Evolutionary conservation across 2,329 filamentous ascomycete species (phyloP).

Genomic region (Fusarium chaquense): DNA sequence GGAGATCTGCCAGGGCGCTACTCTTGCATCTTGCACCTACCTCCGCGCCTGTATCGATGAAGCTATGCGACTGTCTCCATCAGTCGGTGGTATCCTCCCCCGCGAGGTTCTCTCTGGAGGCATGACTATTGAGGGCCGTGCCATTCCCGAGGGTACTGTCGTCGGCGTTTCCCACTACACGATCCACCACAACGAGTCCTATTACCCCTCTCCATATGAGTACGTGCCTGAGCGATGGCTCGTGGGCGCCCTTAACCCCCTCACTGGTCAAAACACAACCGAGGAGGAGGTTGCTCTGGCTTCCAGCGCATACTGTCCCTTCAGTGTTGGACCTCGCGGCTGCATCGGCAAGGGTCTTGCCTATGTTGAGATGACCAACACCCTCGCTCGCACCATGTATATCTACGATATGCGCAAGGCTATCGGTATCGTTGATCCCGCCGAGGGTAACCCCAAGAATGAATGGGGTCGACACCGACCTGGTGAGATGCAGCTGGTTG

Average conservation of each 20-base stretch:
- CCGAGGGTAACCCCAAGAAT: constrained; percentile 61
- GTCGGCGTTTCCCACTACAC: constrained; percentile 76
- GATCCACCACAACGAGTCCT: constrained; percentile 73
- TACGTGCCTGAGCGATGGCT: constrained; percentile 77
- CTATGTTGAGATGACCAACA: constrained; percentile 74
- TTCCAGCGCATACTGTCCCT: constrained; percentile 79
- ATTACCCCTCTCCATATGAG: constrained; percentile 69
- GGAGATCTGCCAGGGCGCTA: constrained; percentile 65
- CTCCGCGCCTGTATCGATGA: constrained; percentile 74
- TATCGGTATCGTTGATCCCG: constrained; percentile 62
- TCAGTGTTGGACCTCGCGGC: constrained; percentile 75
- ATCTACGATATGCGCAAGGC: constrained; percentile 70
- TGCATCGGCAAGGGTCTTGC: constrained; percentile 80
- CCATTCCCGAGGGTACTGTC: constrained; percentile 69
- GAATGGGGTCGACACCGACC: constrained; percentile 67
- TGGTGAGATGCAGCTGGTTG: constrained; percentile 75
- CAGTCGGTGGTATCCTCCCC: constrained; percentile 70
- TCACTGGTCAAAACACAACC: constrained; percentile 55
- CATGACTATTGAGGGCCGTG: constrained; percentile 64
- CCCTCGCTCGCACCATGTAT: constrained; percentile 71
- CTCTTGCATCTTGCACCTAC: constrained; percentile 66
- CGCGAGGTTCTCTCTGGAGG: constrained; percentile 70
- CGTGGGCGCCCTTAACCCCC: constrained; percentile 57
- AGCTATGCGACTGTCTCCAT: constrained; percentile 72
- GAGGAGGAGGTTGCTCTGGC: constrained; percentile 67